phyloP scores from a whole-genome alignment of 495 filamentous ascomycete genomes.

The Tuber calosporum region DNA sequence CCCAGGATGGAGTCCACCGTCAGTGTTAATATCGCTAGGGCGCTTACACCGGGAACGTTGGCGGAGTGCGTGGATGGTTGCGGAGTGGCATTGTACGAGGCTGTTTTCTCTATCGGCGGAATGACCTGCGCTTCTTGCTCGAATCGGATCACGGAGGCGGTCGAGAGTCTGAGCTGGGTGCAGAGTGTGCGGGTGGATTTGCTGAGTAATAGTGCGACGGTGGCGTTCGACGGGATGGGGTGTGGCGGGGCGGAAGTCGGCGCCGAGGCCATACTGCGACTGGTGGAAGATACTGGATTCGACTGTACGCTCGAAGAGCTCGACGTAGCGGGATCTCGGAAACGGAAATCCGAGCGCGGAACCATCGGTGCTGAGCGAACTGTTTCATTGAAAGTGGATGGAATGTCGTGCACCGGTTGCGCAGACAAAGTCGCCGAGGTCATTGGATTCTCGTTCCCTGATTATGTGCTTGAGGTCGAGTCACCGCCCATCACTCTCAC shows the following conservation, averaged over 20 bases:
- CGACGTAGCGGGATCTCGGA: not conserved
- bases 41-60: not conserved
- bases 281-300: not conserved
- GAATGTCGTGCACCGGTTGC: constrained; percentile 81
- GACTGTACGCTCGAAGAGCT: constrained; percentile 1
- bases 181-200: constrained; percentile 58
- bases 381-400: constrained; percentile 44
- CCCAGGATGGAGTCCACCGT: not conserved
- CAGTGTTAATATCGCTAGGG: not conserved
- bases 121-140: constrained; percentile 78
- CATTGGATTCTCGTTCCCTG: not conserved
- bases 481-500: constrained; percentile 46
- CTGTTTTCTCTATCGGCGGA: constrained; percentile 61
- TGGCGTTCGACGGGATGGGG: constrained; percentile 54
- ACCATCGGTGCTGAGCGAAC: not conserved
- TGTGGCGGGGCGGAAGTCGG: constrained; percentile 15
- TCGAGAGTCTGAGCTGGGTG: constrained; percentile 59
- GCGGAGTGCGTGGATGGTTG: not conserved
- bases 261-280: not conserved
- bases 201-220: constrained; percentile 60
- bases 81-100: constrained; percentile 30
- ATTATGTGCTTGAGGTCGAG: constrained; percentile 45
- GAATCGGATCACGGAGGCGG: constrained; percentile 54
- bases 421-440: constrained; percentile 51
- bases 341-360: not conserved